Conservation (phyloP, 2,329 filamentous ascomycete genomes). For the Macrophomina tecta region DNA sequence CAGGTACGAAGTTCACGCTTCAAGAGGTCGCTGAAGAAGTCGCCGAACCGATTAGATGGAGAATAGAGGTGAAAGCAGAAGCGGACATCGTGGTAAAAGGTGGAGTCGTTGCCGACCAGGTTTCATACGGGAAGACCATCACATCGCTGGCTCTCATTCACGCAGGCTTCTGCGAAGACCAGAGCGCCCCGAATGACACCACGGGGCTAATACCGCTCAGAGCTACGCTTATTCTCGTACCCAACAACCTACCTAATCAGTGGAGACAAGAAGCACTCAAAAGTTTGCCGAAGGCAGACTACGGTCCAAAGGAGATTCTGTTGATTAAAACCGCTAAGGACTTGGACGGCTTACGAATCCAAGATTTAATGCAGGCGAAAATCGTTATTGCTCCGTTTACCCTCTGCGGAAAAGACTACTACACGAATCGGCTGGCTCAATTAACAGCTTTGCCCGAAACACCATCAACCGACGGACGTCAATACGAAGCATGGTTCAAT, state of each 20-base stretch:
- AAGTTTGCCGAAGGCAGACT: slow-evolving; percentile 49
- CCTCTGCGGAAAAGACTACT: slow-evolving; percentile 55
- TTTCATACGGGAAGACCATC: slow-evolving; percentile 72
- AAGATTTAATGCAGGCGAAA: slow-evolving; percentile 55
- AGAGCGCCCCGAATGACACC: slow-evolving; percentile 21
- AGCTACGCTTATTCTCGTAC: slow-evolving; percentile 67
- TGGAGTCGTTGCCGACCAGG: slow-evolving; percentile 68
- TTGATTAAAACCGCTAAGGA: slow-evolving; percentile 48
- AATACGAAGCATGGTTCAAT: slow-evolving; percentile 61
- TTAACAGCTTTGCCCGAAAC: slow-evolving; percentile 56
- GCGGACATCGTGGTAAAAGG: slow-evolving; percentile 55
- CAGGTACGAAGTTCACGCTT: slow-evolving; percentile 50
- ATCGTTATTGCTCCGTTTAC: slow-evolving; percentile 63
- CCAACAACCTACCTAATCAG: slow-evolving; percentile 60
- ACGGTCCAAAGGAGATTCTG: slow-evolving; percentile 50
- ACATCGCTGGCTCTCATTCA: slow-evolving; percentile 64
- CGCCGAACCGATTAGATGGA: slow-evolving; percentile 55
- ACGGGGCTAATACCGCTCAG: slow-evolving; percentile 52
- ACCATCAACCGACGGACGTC: slow-evolving; percentile 51
- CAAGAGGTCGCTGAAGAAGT: slow-evolving; percentile 64
- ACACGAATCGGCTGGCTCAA: slow-evolving; percentile 56
- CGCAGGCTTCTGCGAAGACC: slow-evolving; percentile 42
- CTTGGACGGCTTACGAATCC: slow-evolving; percentile 51
- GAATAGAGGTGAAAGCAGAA: slow-evolving; percentile 61
- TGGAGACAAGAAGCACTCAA: slow-evolving; percentile 63